Conservation (phyloP, 257 asterid species). For the Marsdenia floribunda region DNA sequence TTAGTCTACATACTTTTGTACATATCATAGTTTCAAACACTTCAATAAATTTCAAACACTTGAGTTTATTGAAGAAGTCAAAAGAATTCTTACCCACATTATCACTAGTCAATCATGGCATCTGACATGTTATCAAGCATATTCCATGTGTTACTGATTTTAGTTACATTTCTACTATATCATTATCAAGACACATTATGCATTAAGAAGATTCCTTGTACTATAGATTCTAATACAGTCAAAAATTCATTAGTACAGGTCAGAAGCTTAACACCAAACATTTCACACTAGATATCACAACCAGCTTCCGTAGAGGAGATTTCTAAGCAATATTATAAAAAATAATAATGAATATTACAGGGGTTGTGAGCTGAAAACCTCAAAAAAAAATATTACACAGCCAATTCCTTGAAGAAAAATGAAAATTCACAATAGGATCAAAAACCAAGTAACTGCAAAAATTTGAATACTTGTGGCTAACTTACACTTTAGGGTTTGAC, state of each 20-base stretch:
- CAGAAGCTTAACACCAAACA: not conserved
- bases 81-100: not conserved
- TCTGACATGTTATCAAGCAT: not conserved
- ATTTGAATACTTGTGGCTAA: not conserved
- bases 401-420: not conserved
- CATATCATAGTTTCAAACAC: not conserved
- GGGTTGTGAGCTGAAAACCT: not conserved
- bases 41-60: no score
- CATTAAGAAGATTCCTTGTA: not conserved
- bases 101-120: not conserved
- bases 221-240: not conserved
- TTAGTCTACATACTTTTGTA: not conserved
- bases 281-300: not conserved
- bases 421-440: not conserved
- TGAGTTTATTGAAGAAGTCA: not conserved
- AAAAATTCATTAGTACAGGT: not conserved
- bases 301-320: not conserved
- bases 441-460: not conserved
- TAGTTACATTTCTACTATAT: not conserved
- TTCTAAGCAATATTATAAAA: not conserved
- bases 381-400: not conserved
- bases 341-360: not conserved
- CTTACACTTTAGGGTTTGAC: conserved; percentile 91
- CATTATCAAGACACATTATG: not conserved
- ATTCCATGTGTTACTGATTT: not conserved